phyloP scores from a whole-genome alignment of 1,139 yeast genomes.

The Pneumocystis wakefieldiae region DNA sequence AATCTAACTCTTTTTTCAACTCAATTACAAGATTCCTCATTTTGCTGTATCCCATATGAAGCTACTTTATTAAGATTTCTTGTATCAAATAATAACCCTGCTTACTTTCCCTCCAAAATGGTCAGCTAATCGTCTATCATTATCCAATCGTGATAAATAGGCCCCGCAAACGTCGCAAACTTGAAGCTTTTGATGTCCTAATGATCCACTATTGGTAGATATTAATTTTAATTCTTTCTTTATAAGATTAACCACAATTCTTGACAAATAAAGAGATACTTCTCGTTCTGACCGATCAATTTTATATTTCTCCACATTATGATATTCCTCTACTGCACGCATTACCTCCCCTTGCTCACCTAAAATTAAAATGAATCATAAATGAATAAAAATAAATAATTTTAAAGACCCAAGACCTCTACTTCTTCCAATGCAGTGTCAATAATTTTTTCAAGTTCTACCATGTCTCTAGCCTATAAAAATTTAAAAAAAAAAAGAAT shows the following conservation, averaged over 20 bases:
- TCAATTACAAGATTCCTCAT: background rate
- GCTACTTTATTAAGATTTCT: background rate
- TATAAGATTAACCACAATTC: background rate
- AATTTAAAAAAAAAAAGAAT: background rate
- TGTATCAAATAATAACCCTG: background rate
- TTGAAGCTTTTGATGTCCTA: constrained; percentile 80
- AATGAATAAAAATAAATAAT: background rate
- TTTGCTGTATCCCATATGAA: background rate
- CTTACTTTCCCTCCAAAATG: constrained; percentile 59
- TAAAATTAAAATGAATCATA: constrained; percentile 24
- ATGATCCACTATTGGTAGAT: constrained; percentile 65
- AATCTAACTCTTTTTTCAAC: background rate
- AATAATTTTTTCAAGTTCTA: constrained; percentile 27
- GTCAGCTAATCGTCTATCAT: constrained; percentile 77
- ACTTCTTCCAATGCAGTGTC: constrained; percentile 1
- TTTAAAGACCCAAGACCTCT: background rate
- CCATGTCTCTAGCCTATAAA: background rate
- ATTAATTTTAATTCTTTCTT: constrained; percentile 19
- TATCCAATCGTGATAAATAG: constrained; percentile 69
- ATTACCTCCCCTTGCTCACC: constrained; percentile 37
- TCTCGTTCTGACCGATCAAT: constrained; percentile 16
- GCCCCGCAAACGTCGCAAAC: constrained; percentile 91
- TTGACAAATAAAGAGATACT: constrained; percentile 29
- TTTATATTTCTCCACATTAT: constrained; percentile 30
- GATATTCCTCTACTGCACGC: constrained; percentile 36